Evolutionary conservation across 106 monocot species (phyloP).

Genomic region (Gastrodia elata): DNA sequence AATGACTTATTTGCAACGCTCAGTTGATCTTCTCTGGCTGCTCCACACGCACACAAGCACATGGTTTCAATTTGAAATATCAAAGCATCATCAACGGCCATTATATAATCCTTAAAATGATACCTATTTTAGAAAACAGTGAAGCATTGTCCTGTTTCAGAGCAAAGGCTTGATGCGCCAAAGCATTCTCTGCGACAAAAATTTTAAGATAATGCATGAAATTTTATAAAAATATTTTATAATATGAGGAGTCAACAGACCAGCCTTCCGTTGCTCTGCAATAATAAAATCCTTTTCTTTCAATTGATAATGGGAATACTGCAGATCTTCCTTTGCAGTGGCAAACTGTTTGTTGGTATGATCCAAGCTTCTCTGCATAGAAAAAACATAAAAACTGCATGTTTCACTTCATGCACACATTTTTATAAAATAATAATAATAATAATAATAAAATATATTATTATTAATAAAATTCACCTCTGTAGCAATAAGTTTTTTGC

Average conservation of each 20-base stretch:
- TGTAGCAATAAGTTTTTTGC: constrained; percentile 56
- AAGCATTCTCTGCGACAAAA: constrained; percentile 63
- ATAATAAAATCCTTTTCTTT: constrained; percentile 89
- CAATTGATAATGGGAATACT: constrained; percentile 48
- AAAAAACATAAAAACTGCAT: not conserved
- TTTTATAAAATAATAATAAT: not conserved
- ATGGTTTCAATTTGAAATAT: not conserved
- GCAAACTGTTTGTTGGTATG: constrained; percentile 60
- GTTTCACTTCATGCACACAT: not conserved
- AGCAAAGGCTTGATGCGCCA: constrained; percentile 76
- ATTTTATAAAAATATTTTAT: too few relatives aligned
- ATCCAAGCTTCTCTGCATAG: constrained; percentile 63
- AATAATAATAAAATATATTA: too few relatives aligned
- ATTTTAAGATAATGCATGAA: too few relatives aligned
- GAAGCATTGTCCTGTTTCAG: constrained; percentile 63
- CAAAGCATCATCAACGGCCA: not conserved
- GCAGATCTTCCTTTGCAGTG: constrained; percentile 63
- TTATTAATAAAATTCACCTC: constrained; percentile 36
- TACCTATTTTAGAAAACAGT: constrained; percentile 83
- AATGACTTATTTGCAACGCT: constrained; percentile 52
- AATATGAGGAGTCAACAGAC: constrained; percentile 25
- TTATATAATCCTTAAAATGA: not conserved
- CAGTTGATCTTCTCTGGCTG: constrained; percentile 79
- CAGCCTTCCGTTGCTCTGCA: constrained; percentile 72
- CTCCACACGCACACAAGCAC: not conserved